Base-by-base conservation (phyloP, 2,329 filamentous ascomycete species). In the Elsinoe australis region DNA sequence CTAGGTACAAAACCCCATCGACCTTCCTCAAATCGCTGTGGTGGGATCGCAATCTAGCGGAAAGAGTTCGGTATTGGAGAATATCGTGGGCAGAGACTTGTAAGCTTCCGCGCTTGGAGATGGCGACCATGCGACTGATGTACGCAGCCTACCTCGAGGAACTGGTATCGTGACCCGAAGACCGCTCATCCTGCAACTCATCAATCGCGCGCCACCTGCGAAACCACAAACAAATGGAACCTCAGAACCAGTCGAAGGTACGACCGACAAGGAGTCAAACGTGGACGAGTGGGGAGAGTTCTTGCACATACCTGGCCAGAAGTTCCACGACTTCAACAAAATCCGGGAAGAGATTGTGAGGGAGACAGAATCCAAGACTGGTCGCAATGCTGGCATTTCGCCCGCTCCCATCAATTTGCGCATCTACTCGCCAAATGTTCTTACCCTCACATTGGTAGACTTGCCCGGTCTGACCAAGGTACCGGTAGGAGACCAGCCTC, bases 41-140 rank as follows among this genome's bases (percentile, higher is more conserved):
- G 92, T 98, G 50, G 92, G 92, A 63, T 95, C 89, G 69, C 92
- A 98, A 73, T 98, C 92, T 15, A 95, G 90, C 68, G 92, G 92
- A 71, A 98, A 98, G 82, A 95, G 88, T 76, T 98, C 92, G 14
- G 92, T 98, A 59, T 71, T 98, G 62, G 92, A 98, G 71, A 98
- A 98, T 64, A 98, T 98, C 62, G 92, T 98, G 50, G 92, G 92
- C 51, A 80, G 92, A 74, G 92, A 98, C 72, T 98, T 98, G 90
- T 96, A 76, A 73, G 87, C 38, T 49, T 6, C 3, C 15, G 18
- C 14, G 24, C 7, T 10, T 6, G n/a, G 4, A 24, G 8, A 29
- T 3, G 9, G 9, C 10, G n/a, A 10, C 15, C 17, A 26, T 35
- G 29, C 31, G 39, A 53, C 49, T 54, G 51, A 61, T 65, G 59